phyloP scores from a whole-genome alignment of 1,284 basidiomycete genomes.

The Irpex rosettiformis region DNA sequence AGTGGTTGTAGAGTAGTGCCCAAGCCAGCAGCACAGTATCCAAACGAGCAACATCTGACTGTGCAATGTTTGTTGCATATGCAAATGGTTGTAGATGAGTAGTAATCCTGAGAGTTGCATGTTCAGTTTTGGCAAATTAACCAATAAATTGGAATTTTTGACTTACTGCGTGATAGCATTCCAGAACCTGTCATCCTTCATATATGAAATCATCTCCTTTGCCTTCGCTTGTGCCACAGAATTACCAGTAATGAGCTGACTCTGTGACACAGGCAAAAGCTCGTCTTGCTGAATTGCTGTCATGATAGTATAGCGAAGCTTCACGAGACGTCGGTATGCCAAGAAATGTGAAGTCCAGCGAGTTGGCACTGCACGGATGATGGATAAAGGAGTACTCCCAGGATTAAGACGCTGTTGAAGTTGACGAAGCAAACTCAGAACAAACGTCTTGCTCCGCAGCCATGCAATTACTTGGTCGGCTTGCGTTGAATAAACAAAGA shows the following conservation, averaged over 20 bases:
- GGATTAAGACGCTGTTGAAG: too few relatives aligned
- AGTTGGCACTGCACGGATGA: slow-evolving; percentile 25
- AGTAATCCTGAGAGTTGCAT: slow-evolving; percentile 24
- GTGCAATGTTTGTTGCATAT: slow-evolving; percentile 24
- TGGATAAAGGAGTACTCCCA: too few relatives aligned
- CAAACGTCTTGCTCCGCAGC: too few relatives aligned
- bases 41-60: slow-evolving; percentile 19
- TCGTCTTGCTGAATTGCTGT: not conserved
- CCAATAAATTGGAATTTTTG: not conserved
- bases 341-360: slow-evolving; percentile 35
- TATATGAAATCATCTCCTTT: not conserved
- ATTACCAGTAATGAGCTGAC: not conserved
- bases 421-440: too few relatives aligned
- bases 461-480: too few relatives aligned
- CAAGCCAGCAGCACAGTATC: slow-evolving; percentile 24
- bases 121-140: too few relatives aligned
- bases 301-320: slow-evolving; percentile 14
- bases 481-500: too few relatives aligned
- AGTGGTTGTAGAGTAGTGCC: slow-evolving; percentile 12
- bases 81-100: slow-evolving; percentile 26
- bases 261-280: not conserved
- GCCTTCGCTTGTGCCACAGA: not conserved
- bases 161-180: slow-evolving; percentile 9
- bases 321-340: slow-evolving; percentile 26
- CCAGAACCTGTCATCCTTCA: slow-evolving; percentile 13